Evolutionary conservation across 2,329 filamentous ascomycete species (phyloP).

Genomic region (Fusarium coffeatum): DNA sequence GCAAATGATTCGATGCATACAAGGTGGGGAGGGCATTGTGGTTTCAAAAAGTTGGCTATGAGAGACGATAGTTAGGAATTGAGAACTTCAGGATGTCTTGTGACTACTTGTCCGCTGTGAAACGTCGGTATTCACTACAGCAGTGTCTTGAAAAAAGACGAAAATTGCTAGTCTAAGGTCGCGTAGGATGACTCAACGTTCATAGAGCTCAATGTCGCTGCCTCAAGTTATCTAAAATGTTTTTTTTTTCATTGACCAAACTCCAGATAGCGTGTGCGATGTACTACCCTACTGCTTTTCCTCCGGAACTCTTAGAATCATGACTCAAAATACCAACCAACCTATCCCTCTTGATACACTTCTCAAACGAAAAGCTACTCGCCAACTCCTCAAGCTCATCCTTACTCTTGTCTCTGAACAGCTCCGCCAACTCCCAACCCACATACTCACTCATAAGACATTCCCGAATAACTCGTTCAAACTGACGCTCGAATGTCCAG

Average conservation of each 20-base stretch:
- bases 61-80: no score
- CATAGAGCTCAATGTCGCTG: no score
- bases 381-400: slow-evolving; percentile 67
- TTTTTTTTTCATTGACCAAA: not conserved
- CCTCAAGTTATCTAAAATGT: no score
- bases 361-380: slow-evolving; percentile 63
- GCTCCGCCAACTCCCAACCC: slow-evolving; percentile 64
- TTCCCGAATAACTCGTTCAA: slow-evolving; percentile 58
- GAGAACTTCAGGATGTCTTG: no score
- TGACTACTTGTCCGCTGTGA: no score
- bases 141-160: no score
- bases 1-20: no score
- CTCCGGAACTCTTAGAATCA: slow-evolving; percentile 6
- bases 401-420: slow-evolving; percentile 63
- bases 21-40: no score
- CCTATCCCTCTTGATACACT: slow-evolving; percentile 62
- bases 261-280: not conserved
- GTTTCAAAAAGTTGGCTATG: rapidly evolving
- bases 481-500: slow-evolving; percentile 63
- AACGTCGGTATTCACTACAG: no score
- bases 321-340: slow-evolving; percentile 62
- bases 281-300: not conserved
- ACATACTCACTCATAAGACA: slow-evolving; percentile 60
- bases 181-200: no score
- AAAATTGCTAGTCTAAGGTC: no score